These are phyloP conservation scores for Coemansia sp. DNA, from an alignment of 192 early-diverging fungal genomes.

Conservation along the genomic window DNA sequence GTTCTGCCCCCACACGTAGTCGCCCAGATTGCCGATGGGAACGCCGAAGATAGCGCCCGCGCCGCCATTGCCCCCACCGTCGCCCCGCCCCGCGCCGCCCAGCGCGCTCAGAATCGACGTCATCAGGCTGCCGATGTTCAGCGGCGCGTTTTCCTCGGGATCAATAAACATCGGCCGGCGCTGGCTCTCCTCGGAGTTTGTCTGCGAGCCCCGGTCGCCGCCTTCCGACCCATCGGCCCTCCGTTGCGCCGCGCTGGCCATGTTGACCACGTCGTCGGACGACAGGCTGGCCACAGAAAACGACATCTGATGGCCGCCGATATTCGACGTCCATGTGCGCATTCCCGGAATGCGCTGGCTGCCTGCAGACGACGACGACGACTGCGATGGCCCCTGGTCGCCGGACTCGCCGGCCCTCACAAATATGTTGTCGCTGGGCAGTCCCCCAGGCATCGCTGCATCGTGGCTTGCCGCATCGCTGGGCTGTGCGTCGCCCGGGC, in stretches of 20 bases:
- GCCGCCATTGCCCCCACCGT: constrained; percentile 18
- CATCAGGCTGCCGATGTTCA: constrained; percentile 37
- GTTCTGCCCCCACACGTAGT: constrained; percentile 82
- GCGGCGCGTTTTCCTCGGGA: constrained; percentile 43
- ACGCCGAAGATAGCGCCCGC: constrained; percentile 39
- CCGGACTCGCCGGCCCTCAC: background rate
- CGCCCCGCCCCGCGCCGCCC: constrained; percentile 39
- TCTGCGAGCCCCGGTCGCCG: background rate
- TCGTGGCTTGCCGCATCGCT: background rate
- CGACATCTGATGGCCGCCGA: constrained; percentile 31
- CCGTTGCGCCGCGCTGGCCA: background rate
- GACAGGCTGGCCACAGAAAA: constrained; percentile 37
- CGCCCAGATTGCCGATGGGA: constrained; percentile 62
- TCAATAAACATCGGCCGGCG: constrained; percentile 45
- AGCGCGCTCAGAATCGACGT: constrained; percentile 44
- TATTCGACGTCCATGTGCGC: constrained; percentile 46
- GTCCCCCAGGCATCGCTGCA: constrained; percentile 9
- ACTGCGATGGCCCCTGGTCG: background rate
- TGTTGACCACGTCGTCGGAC: background rate
- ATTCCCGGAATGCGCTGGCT: constrained; percentile 21
- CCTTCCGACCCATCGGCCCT: background rate
- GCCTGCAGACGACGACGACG: constrained; percentile 2
- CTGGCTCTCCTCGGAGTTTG: constrained; percentile 16
- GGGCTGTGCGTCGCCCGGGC: background rate
- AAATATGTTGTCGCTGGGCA: constrained; percentile 15